These are phyloP conservation scores for Mycena polygramma DNA, from an alignment of 768 basidiomycete species.

Conservation along the genomic window DNA sequence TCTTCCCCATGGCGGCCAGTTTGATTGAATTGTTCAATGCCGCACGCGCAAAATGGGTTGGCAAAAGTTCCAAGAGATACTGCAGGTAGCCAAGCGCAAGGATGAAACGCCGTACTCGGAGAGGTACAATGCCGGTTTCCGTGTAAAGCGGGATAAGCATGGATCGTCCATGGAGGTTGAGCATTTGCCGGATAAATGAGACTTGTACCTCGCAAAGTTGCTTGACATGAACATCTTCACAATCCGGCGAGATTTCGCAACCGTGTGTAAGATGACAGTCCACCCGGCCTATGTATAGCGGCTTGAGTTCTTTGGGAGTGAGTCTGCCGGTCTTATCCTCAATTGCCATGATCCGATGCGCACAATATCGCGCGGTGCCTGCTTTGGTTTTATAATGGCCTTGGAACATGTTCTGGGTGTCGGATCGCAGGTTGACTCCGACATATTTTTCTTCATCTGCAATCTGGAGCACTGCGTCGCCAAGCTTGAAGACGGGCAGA, in stretches of 20 bases:
- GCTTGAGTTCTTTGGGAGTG: slow-evolving; percentile 23
- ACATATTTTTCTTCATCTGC: slow-evolving; percentile 31
- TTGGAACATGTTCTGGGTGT: slow-evolving; percentile 19
- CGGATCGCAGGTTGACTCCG: slow-evolving; percentile 28
- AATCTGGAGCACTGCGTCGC: too few species aligned
- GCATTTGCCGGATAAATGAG: slow-evolving; percentile 39
- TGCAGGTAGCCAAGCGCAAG: slow-evolving; percentile 29
- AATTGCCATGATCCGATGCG: too few species aligned
- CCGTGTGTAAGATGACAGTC: too few species aligned
- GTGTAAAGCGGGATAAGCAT: slow-evolving; percentile 37
- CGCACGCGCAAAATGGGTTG: slow-evolving; percentile 2
- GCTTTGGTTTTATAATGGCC: slow-evolving; percentile 36
- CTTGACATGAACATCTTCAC: slow-evolving; percentile 16
- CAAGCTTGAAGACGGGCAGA: neutral
- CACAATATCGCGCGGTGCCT: slow-evolving; percentile 22
- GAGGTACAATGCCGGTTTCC: slow-evolving; percentile 40
- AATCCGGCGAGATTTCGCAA: slow-evolving; percentile 40
- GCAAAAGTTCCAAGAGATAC: slow-evolving; percentile 34
- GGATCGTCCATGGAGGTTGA: slow-evolving; percentile 37
- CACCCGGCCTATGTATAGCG: slow-evolving; percentile 1
- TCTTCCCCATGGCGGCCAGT: slow-evolving; percentile 3
- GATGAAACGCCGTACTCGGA: slow-evolving; percentile 3
- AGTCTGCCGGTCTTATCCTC: too few species aligned
- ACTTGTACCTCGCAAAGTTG: slow-evolving; percentile 37
- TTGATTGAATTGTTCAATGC: slow-evolving; percentile 22